Base-by-base conservation (phyloP, 2,329 filamentous ascomycete species). In the Paraconiothyrium brasiliense region DNA sequence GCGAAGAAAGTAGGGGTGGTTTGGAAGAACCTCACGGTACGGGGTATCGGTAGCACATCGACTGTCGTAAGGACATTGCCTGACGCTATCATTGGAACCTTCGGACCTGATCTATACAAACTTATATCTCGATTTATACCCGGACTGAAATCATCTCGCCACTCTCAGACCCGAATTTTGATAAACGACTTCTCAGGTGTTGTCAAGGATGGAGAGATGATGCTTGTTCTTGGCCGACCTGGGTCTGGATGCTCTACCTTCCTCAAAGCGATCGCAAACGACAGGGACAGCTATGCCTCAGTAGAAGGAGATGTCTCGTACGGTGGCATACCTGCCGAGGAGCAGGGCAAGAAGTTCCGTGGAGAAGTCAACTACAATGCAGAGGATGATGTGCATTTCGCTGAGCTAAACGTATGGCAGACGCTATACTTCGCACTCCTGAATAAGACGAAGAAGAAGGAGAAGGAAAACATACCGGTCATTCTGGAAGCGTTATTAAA, bases 311-410 rank as follows among this genome's bases (percentile, higher is more conserved):
- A 92, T 1, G 86, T 94, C 4, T 85, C 83, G 2, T 94, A 94
- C 67, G 90, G 90, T 44, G 90, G 90, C 14, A 89, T 93, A 16
- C 79, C 89, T 1, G 89, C 91, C 0, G 81, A 86, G 32, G 87
- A 90, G 68, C 89, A 92, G 71, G 84, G 86, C 70, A 88, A 89
- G 71, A 82, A 85, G 64, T 93, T 90, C 76, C 84, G 90, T 49
- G 91, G 91, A 39, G 91, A 94, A 74, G 90, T 92, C 71, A 90
- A 89, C 68, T 94, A 93, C 76, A 93, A 92, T 68, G 87, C 86
- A 16, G 91, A 94, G 75, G 91, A 93, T 67, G 91, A 93, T 70
- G 84, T 87, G 20, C 92, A 94, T 74, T 89, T 93, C 71, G 89
- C 92, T 2, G 84, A 85, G 1, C 81, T 94, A 39, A 93, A 89